phyloP scores from a whole-genome alignment of 768 basidiomycete species.

The Hericium alpestre region DNA sequence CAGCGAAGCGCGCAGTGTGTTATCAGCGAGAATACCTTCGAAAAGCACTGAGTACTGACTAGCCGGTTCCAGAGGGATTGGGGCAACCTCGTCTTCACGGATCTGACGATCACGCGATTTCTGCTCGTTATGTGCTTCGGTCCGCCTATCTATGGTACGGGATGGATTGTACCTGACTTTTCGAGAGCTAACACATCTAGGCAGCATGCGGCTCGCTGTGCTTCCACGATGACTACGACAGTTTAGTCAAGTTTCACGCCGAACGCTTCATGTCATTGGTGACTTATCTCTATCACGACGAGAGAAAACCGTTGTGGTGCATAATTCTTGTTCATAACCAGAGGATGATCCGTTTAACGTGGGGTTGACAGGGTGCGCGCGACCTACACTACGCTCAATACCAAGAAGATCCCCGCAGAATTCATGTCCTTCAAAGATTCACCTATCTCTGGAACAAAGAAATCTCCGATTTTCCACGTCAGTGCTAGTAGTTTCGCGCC shows the following conservation, averaged over 20 bases:
- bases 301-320: constrained; percentile 11
- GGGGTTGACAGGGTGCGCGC: constrained; percentile 15
- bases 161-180: neutral
- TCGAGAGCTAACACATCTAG: neutral
- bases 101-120: constrained; percentile 17
- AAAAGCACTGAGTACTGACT: neutral
- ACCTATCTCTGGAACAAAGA: constrained; percentile 11
- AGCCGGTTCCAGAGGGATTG: constrained; percentile 19
- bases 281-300: constrained; percentile 19
- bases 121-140: constrained; percentile 22
- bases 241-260: constrained; percentile 23
- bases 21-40: neutral
- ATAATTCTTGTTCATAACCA: neutral
- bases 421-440: neutral
- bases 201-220: constrained; percentile 15
- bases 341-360: too few species aligned
- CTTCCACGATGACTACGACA: constrained; percentile 23
- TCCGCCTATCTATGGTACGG: constrained; percentile 16
- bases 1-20: constrained; percentile 20
- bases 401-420: neutral
- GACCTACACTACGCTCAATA: constrained; percentile 18
- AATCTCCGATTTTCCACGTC: constrained; percentile 15
- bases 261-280: constrained; percentile 23
- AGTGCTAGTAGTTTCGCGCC: constrained; percentile 18
- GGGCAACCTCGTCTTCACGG: constrained; percentile 23